Conservation (phyloP, 371 early-diverging fungal genomes). For the Chytridiales sp. region DNA sequence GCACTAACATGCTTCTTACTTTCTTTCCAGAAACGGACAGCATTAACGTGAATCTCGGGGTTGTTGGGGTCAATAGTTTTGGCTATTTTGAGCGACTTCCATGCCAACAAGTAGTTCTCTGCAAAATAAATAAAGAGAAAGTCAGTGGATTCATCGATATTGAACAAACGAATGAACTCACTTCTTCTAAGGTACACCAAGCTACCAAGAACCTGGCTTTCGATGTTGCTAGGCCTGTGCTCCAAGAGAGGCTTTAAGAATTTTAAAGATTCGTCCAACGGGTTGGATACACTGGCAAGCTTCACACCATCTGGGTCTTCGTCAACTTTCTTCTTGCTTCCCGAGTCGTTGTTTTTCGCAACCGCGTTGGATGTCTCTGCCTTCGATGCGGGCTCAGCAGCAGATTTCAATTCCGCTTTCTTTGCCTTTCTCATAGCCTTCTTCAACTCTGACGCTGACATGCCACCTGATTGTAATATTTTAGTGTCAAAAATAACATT, state of each 20-base stretch:
- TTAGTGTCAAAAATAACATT: not conserved
- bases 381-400: slow-evolving; percentile 14
- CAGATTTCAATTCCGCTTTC: slow-evolving; percentile 47
- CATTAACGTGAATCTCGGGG: slow-evolving; percentile 20
- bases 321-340: slow-evolving; percentile 60
- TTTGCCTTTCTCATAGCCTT: slow-evolving; percentile 51
- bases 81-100: slow-evolving; percentile 62
- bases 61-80: slow-evolving; percentile 23
- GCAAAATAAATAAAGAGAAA: not conserved
- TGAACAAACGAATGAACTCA: slow-evolving; percentile 25
- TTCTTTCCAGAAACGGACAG: slow-evolving; percentile 15
- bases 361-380: not conserved
- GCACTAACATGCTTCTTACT: slow-evolving; percentile 16
- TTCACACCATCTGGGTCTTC: slow-evolving; percentile 68
- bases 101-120: slow-evolving; percentile 73
- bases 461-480: slow-evolving; percentile 21
- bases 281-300: slow-evolving; percentile 60
- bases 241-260: slow-evolving; percentile 72
- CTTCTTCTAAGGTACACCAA: slow-evolving; percentile 77
- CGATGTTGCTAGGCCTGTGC: slow-evolving; percentile 38
- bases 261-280: slow-evolving; percentile 72
- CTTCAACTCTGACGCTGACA: slow-evolving; percentile 46
- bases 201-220: slow-evolving; percentile 69
- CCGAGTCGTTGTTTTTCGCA: slow-evolving; percentile 1
- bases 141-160: not conserved